phyloP scores from a whole-genome alignment of 768 basidiomycete genomes.

The Suillus weaverae region DNA sequence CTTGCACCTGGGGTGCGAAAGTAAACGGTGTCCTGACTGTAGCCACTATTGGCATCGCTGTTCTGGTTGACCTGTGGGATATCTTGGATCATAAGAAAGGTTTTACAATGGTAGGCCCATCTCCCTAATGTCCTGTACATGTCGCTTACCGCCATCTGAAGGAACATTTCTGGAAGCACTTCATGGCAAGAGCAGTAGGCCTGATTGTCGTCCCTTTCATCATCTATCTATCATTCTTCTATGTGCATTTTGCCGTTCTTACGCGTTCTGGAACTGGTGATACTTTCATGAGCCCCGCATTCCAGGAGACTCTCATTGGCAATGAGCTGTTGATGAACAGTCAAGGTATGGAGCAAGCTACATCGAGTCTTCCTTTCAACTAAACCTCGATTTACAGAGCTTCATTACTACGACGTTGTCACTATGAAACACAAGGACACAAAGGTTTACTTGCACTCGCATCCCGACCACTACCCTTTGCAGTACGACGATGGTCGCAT shows the following conservation, averaged over 20 bases:
- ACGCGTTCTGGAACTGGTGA: conserved; percentile 91
- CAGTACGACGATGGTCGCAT: conserved; percentile 95
- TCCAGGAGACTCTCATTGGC: conserved; percentile 92
- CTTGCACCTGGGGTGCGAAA: conserved; percentile 95
- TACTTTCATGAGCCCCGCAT: conserved; percentile 94
- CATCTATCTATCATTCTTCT: conserved; percentile 95
- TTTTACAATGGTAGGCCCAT: conserved; percentile 63
- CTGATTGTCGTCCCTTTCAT: conserved; percentile 87
- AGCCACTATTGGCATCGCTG: conserved; percentile 83
- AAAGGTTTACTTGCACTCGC: conserved; percentile 93
- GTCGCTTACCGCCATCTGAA: conserved; percentile 29
- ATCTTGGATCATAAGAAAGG: conserved; percentile 84
- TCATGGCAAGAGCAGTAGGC: conserved; percentile 78
- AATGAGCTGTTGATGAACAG: conserved; percentile 92
- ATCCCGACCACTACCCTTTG: conserved; percentile 86
- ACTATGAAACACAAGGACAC: conserved; percentile 90
- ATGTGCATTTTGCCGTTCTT: conserved; percentile 88
- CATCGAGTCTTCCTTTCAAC: not conserved
- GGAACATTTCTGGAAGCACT: conserved; percentile 91
- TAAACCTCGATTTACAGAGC: conserved; percentile 54
- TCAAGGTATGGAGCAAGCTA: conserved; percentile 60
- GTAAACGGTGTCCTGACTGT: conserved; percentile 97
- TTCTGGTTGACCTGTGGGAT: conserved; percentile 92
- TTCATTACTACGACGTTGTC: conserved; percentile 89
- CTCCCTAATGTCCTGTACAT: not conserved